Conservation (phyloP, 2,329 filamentous ascomycete genomes). For the Tolypocladium cylindrosporum region DNA sequence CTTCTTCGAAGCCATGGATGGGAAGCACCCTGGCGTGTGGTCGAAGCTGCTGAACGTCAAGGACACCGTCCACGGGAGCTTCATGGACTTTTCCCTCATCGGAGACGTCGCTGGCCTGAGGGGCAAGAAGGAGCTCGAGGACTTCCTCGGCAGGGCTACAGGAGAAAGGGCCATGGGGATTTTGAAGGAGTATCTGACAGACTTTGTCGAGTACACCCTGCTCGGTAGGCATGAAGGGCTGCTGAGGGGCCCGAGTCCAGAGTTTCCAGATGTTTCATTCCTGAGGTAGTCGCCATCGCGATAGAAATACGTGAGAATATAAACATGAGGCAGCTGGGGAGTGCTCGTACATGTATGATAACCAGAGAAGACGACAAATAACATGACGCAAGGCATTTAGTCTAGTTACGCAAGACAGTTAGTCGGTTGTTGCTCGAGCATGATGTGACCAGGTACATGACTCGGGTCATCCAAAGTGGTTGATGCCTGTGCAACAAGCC, state of each 20-base stretch:
- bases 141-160: not conserved
- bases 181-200: not conserved
- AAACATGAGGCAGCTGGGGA: too few species aligned
- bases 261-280: not conserved
- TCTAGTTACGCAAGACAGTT: too few species aligned
- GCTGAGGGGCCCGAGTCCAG: not conserved
- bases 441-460: not conserved
- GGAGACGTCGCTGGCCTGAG: slow-evolving; percentile 12
- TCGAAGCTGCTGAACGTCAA: slow-evolving; percentile 17
- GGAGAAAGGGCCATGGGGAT: not conserved
- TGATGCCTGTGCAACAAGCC: not conserved
- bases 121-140: not conserved
- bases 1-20: slow-evolving; percentile 13
- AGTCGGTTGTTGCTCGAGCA: not conserved
- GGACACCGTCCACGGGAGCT: slow-evolving; percentile 18
- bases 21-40: slow-evolving; percentile 13
- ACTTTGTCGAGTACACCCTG: not conserved
- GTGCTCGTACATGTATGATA: not conserved
- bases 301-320: too few species aligned
- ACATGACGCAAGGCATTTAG: too few species aligned
- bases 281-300: not conserved
- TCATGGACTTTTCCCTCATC: slow-evolving; percentile 17
- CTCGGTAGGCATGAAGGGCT: not conserved
- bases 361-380: not conserved
- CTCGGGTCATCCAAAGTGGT: not conserved